These are phyloP conservation scores for Thelonectria olida DNA, from an alignment of 2,329 filamentous ascomycete genomes.

Conservation along the genomic window DNA sequence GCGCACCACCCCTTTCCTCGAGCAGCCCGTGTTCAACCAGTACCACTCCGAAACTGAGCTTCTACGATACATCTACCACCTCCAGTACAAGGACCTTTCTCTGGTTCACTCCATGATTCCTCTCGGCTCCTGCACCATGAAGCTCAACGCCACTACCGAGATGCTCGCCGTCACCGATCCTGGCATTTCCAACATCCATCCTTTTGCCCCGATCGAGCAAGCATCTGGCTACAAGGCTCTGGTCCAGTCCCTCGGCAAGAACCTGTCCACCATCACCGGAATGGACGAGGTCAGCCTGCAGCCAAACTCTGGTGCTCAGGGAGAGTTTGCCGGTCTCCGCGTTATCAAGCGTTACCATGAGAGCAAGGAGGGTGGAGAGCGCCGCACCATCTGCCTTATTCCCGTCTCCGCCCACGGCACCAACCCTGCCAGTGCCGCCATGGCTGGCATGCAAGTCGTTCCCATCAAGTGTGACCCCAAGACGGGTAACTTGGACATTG, in stretches of 20 bases:
- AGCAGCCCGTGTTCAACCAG: conserved; percentile 93
- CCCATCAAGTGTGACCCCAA: conserved; percentile 88
- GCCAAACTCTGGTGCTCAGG: conserved; percentile 95
- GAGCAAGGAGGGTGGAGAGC: conserved; percentile 60
- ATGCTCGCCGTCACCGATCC: conserved; percentile 76
- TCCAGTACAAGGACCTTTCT: conserved; percentile 93
- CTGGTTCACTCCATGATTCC: conserved; percentile 98
- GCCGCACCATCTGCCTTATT: conserved; percentile 91
- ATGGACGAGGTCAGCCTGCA: conserved; percentile 90
- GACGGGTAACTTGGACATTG: conserved; percentile 90
- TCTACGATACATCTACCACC: conserved; percentile 89
- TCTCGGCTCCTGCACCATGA: conserved; percentile 97
- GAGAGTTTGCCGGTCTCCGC: conserved; percentile 90
- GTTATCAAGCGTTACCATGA: conserved; percentile 88
- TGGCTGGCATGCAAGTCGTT: conserved; percentile 95
- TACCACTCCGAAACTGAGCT: conserved; percentile 96
- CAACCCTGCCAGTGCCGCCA: conserved; percentile 93
- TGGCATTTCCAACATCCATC: conserved; percentile 73
- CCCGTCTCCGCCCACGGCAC: conserved; percentile 96
- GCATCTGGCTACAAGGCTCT: conserved; percentile 76
- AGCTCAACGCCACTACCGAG: conserved; percentile 92
- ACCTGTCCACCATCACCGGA: conserved; percentile 85
- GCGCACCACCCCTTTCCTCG: conserved; percentile 79
- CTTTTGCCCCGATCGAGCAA: conserved; percentile 74
- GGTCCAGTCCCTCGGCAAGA: conserved; percentile 75